A percentile compares a stretch with the other conserved stretches of the same genome.
phyloP scores from a whole-genome alignment of 2,329 filamentous ascomycete species.

The Mycosphaerella sp. region DNA sequence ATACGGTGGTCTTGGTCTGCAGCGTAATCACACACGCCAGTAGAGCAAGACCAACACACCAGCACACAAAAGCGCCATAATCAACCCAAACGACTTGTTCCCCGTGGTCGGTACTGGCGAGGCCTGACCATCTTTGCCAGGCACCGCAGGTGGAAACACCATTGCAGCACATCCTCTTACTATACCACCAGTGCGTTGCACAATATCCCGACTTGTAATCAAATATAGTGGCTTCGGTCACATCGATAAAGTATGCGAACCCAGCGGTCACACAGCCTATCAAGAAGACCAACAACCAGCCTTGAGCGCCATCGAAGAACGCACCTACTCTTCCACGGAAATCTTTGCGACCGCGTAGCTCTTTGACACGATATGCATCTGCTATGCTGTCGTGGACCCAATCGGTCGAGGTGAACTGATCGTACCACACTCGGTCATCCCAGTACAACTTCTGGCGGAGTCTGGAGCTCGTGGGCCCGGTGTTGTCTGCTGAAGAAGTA shows the following conservation, averaged over 20 bases:
- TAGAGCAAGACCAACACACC: conserved; percentile 63
- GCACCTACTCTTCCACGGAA: conserved; percentile 71
- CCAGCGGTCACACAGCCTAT: conserved; percentile 81
- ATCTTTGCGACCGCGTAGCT: conserved; percentile 73
- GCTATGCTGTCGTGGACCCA: conserved; percentile 98
- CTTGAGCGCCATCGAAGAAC: conserved; percentile 80
- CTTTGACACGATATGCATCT: conserved; percentile 83
- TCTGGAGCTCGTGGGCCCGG: conserved; percentile 8
- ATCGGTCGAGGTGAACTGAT: conserved; percentile 95
- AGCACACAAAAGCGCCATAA: conserved; percentile 66
- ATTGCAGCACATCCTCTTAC: conserved; percentile 61
- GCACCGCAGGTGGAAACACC: conserved; percentile 48
- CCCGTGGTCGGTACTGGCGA: conserved; percentile 45
- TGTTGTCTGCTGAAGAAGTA: conserved; percentile 15
- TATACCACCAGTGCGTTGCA: conserved; percentile 60
- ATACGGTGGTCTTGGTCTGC: conserved; percentile 88
- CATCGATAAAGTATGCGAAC: conserved; percentile 81
- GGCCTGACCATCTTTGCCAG: conserved; percentile 62
- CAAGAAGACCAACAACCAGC: conserved; percentile 87
- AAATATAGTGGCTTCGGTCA: conserved; percentile 78
- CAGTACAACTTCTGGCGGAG: conserved; percentile 57
- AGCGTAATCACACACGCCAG: conserved; percentile 74
- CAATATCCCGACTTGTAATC: conserved; percentile 87
- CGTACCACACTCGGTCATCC: conserved; percentile 94
- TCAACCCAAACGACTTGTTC: conserved; percentile 58